These are phyloP conservation scores for Aspergillus pseudotamarii DNA, from an alignment of 2,329 filamentous ascomycete species.

Conservation along the genomic window DNA sequence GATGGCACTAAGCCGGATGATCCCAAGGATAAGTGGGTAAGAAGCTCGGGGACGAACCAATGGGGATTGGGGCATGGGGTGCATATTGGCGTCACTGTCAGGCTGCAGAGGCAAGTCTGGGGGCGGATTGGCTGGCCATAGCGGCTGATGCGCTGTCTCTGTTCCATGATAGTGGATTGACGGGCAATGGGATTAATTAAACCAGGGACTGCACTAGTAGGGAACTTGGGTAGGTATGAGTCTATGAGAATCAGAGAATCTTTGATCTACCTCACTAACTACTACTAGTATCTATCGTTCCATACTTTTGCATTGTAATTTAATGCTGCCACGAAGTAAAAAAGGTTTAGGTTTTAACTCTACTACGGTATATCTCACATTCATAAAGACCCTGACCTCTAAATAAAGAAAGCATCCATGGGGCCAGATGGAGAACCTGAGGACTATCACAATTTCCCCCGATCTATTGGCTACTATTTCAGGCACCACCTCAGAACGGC, in stretches of 20 bases:
- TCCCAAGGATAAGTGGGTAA: slow-evolving; percentile 1
- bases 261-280: neutral
- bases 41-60: slow-evolving; percentile 6
- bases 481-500: neutral
- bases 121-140: slow-evolving; percentile 17
- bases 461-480: slow-evolving; percentile 7
- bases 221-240: neutral
- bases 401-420: neutral
- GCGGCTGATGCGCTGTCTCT: slow-evolving; percentile 21
- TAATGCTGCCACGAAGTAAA: too few species aligned
- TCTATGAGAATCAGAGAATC: too few species aligned
- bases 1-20: slow-evolving; percentile 21
- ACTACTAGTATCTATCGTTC: neutral
- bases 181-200: neutral
- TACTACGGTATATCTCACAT: neutral
- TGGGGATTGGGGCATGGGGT: neutral
- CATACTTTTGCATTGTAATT: too few species aligned
- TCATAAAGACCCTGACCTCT: neutral
- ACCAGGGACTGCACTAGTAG: slow-evolving; percentile 1
- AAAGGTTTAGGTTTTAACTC: too few species aligned
- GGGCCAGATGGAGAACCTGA: neutral
- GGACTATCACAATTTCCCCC: neutral
- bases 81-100: neutral
- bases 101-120: slow-evolving; percentile 10
- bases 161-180: slow-evolving; percentile 3